These are phyloP conservation scores for Typha latifolia DNA, from an alignment of 176 grass and related monocot genomes.

Conservation along the genomic window DNA sequence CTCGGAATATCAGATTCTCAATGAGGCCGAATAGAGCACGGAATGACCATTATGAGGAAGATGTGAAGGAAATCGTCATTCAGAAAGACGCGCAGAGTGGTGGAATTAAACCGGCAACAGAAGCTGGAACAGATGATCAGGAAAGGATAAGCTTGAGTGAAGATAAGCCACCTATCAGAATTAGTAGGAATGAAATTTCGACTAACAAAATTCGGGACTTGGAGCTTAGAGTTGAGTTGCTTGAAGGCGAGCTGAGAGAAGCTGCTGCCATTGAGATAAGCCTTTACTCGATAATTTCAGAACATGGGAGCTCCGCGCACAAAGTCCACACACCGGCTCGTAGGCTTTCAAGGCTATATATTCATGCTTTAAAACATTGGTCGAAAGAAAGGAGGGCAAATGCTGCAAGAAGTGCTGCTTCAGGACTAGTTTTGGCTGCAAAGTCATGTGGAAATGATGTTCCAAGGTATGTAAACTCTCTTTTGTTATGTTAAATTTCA, in stretches of 20 bases:
- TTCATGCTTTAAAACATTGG: conserved; percentile 79
- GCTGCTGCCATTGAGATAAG: conserved; percentile 77
- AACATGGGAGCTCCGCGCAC: conserved; percentile 75
- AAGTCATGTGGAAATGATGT: conserved; percentile 87
- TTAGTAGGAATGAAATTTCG: not conserved
- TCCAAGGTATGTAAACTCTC: conserved; percentile 44
- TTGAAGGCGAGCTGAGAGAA: conserved; percentile 70
- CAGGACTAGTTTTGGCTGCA: conserved; percentile 71
- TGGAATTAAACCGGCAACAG: not conserved
- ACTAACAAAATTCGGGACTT: conserved; percentile 21
- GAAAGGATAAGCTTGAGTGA: not conserved
- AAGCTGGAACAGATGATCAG: not conserved
- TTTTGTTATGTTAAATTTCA: not conserved
- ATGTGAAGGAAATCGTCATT: conserved; percentile 1
- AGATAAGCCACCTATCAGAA: conserved; percentile 1
- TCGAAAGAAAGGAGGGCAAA: conserved; percentile 51
- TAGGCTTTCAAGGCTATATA: conserved; percentile 65
- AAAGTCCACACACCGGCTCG: conserved; percentile 82
- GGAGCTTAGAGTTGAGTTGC: conserved; percentile 44
- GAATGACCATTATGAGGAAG: not conserved
- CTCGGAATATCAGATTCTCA: not conserved
- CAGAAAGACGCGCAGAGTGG: not conserved
- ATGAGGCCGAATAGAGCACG: not conserved
- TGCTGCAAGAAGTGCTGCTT: conserved; percentile 49
- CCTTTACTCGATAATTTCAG: conserved; percentile 66